Evolutionary conservation across 2,329 filamentous ascomycete species (phyloP), one percentile per base, ranked within the genome.

Genomic region (Penicillium sp.): DNA sequence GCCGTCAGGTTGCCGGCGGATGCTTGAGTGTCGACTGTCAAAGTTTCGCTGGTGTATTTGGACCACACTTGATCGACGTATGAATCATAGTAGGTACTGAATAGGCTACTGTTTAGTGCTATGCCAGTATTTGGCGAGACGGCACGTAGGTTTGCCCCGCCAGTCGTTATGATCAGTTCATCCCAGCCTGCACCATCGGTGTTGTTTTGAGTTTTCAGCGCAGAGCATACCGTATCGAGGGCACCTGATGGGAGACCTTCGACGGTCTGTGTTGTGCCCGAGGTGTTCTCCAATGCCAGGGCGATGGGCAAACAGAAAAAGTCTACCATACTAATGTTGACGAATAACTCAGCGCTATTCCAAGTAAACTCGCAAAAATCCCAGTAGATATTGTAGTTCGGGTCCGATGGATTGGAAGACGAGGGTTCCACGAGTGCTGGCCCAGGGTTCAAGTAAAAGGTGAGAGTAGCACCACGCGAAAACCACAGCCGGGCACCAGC

Each of bases 401-500:
- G 73, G 66, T 90, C 88, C 0, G 80, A 71, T 0, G 79, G 71
- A 71, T 92, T 92, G 31, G 84, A 88, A 26, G 88, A 85, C 10
- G 86, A 87, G 0, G 90, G 90, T 74, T 92, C 89, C 44, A 92
- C 89, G 14, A 93, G 79, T 1, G 84, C 87, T 7, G 90, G 87
- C 16, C 85, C 86, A 1, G 85, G 87, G 72, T 93, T 93, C 52
- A 92, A 72, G 13, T 84, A 78, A 73, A 93, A 93, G 1, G 81
- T 85, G 49, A 92, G 79, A 35, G 81, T 82, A 45, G 75, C 75
- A 63, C 83, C 83, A 57, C 84, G 78, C 55, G 81, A 85, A 72
- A 90, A 89, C 86, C 88, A 93, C 70, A 92, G 84, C 52, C 90
- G 83, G 1, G 84, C 89, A 22, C 88, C 89, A 3, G 84, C 87